Base-by-base conservation (phyloP, 768 basidiomycete species). In the Amyloporia xantha region DNA sequence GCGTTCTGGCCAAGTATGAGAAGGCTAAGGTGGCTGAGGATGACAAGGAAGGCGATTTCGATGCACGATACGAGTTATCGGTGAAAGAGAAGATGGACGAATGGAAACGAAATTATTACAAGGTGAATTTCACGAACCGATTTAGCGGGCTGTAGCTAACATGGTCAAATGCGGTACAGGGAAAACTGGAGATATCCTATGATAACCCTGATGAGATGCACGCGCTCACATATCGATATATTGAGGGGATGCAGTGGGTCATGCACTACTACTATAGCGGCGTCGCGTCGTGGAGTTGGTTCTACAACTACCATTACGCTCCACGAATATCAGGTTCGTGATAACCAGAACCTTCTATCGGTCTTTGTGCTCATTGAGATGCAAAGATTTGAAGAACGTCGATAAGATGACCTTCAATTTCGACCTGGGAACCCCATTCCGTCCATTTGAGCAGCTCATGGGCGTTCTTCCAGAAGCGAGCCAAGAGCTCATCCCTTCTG, bases 211-310 rank as follows among this genome's bases (percentile, higher is more conserved):
- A 84, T 54, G 73, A 79, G 44, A 79, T 93, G 74, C 72, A 76
- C 21, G 72, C 81, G 41, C 71, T 99, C 47, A 74, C 79, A 11
- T 93, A 76, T 61, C 78, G 81, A 49, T 99, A 96, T 64, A 78
- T 90, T 15, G 91, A 98, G 62, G 96, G 96, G 1, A 68, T 99
- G 53, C 96, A 99, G 62, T 98, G 95, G 96, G 92, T 98, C 26
- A 89, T 99, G 86, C 88, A 92, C 62, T 99, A 99, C 66, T 99
- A 99, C 65, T 98, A 97, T 65, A 81, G 87, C 53, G 96, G 96
- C 4, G 93, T 98, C 15, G 88, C 92, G 4, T 94, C 91, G 13
- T 99, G 96, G 96, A 79, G 90, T 19, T 98, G 96, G 96, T 99
- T 95, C 71, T 98, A 98, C 68, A 73, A 94, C 65, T 98, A 97